Conservation (phyloP, 2,329 filamentous ascomycete genomes). For the Ustilaginoidea virens region DNA sequence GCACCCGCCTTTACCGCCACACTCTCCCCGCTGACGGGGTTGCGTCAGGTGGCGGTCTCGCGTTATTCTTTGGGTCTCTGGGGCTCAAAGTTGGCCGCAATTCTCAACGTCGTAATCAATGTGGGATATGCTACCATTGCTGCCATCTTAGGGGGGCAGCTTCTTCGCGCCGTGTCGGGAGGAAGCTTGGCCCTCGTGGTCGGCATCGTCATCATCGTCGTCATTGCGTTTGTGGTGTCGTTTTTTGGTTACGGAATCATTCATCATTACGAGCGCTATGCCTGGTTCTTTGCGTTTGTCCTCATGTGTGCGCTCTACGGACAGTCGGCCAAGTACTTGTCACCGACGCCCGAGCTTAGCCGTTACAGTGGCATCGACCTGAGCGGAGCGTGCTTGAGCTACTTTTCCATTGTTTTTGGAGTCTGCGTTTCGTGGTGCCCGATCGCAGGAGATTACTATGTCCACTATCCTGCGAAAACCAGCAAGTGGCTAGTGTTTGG, state of each 20-base stretch:
- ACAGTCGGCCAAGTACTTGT: slow-evolving; percentile 7
- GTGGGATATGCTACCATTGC: slow-evolving; percentile 9
- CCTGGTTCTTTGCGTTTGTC: slow-evolving; percentile 9
- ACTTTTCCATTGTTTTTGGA: slow-evolving; percentile 9
- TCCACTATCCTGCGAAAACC: slow-evolving; percentile 7
- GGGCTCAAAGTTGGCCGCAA: slow-evolving; percentile 9
- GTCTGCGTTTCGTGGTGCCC: slow-evolving; percentile 6
- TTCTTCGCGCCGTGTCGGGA: slow-evolving; percentile 9
- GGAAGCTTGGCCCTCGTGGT: slow-evolving; percentile 9
- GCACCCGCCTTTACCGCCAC: slow-evolving; percentile 5
- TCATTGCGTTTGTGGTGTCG: slow-evolving; percentile 9
- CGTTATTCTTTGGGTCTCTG: slow-evolving; percentile 9
- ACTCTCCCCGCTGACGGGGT: slow-evolving; percentile 4
- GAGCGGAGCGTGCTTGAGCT: slow-evolving; percentile 7
- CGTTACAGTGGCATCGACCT: slow-evolving; percentile 2
- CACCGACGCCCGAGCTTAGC: slow-evolving; percentile 1
- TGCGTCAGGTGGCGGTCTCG: slow-evolving; percentile 7
- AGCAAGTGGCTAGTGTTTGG: slow-evolving; percentile 7
- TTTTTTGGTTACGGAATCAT: slow-evolving; percentile 10
- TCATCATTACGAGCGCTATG: slow-evolving; percentile 9
- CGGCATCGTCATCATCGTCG: slow-evolving; percentile 9
- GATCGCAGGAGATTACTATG: slow-evolving; percentile 7
- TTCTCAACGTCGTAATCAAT: slow-evolving; percentile 10
- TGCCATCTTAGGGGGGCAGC: slow-evolving; percentile 9
- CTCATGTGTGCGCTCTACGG: slow-evolving; percentile 8